These are phyloP conservation scores for Triticum timopheevii DNA, from an alignment of 176 grass and related monocot species.

Conservation along the genomic window DNA sequence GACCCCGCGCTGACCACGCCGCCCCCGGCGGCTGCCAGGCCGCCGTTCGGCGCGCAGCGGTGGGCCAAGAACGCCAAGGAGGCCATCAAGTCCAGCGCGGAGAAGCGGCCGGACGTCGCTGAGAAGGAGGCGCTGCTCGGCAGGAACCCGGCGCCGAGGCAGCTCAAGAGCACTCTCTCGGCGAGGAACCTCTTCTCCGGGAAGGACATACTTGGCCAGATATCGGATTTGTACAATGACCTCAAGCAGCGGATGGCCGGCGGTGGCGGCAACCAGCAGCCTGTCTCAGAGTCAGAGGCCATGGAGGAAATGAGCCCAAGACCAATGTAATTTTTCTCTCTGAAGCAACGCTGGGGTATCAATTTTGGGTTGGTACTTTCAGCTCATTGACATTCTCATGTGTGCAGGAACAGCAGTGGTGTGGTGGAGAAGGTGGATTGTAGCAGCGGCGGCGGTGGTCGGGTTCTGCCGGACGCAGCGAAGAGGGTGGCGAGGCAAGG, in stretches of 20 bases:
- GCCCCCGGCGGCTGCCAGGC: conserved; percentile 32
- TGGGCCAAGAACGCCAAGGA: conserved; percentile 69
- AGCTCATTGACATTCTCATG: conserved; percentile 29
- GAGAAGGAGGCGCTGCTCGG: conserved; percentile 57
- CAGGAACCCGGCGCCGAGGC: conserved; percentile 45
- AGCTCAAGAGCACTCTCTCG: conserved; percentile 89
- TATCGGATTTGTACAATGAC: conserved; percentile 92
- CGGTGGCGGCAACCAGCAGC: conserved; percentile 25
- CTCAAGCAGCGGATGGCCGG: conserved; percentile 85
- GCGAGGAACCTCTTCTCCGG: conserved; percentile 97
- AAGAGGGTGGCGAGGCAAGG: conserved; percentile 35
- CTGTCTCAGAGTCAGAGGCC: conserved; percentile 6
- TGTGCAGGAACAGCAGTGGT: conserved; percentile 29
- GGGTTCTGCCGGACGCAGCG: background rate
- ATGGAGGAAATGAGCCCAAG: conserved; percentile 29
- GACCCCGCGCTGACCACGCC: conserved; percentile 63
- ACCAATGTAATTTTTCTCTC: conserved; percentile 31
- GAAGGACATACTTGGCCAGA: conserved; percentile 84
- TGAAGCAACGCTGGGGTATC: background rate
- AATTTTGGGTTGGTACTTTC: background rate
- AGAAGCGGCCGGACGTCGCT: conserved; percentile 43
- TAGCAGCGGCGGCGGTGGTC: background rate
- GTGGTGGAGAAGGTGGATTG: conserved; percentile 16
- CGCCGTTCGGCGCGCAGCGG: conserved; percentile 52
- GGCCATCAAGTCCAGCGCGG: conserved; percentile 74